Percentiles rank a stretch among this genome's conserved stretches.
These are phyloP conservation scores for Aquilaria agallochum DNA, from an alignment of 441 rosid species.

Conservation along the genomic window DNA sequence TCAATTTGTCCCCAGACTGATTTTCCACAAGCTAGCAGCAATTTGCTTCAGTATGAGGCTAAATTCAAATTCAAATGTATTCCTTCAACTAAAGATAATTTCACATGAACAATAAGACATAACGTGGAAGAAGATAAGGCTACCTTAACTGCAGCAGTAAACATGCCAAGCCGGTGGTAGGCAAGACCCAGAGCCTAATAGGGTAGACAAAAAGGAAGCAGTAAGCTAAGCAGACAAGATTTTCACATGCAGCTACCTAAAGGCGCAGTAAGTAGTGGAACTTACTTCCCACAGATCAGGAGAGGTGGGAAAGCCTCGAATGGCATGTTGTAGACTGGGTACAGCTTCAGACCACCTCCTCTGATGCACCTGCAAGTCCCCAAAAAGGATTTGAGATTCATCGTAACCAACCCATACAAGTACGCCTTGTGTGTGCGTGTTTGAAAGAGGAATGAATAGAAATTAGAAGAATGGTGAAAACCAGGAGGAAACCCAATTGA, in stretches of 20 bases:
- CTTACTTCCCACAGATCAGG: conserved; percentile 92
- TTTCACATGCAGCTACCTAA: conserved; percentile 3
- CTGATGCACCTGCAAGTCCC: conserved; percentile 44
- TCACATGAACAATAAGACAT: conserved; percentile 7
- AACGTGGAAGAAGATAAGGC: conserved; percentile 11
- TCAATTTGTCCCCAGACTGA: no score
- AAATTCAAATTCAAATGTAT: background rate
- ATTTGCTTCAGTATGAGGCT: no score
- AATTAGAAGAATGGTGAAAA: conserved; percentile 11
- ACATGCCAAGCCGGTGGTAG: conserved; percentile 94
- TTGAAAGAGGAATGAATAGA: background rate
- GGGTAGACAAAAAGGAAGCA: conserved; percentile 10
- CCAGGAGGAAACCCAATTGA: conserved; percentile 78
- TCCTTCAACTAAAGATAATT: background rate
- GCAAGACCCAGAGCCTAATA: conserved; percentile 89
- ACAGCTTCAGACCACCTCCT: conserved; percentile 87
- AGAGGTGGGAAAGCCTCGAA: conserved; percentile 80
- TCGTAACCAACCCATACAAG: background rate
- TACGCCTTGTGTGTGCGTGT: no score
- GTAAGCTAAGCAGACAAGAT: background rate
- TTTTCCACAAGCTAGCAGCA: no score
- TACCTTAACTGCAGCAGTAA: conserved; percentile 90
- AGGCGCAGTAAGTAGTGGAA: conserved; percentile 1
- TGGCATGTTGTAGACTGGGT: conserved; percentile 87
- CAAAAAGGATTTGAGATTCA: background rate